These are phyloP conservation scores for Pyrenochaeta sp. DNA, from an alignment of 2,329 filamentous ascomycete species.

Conservation along the genomic window DNA sequence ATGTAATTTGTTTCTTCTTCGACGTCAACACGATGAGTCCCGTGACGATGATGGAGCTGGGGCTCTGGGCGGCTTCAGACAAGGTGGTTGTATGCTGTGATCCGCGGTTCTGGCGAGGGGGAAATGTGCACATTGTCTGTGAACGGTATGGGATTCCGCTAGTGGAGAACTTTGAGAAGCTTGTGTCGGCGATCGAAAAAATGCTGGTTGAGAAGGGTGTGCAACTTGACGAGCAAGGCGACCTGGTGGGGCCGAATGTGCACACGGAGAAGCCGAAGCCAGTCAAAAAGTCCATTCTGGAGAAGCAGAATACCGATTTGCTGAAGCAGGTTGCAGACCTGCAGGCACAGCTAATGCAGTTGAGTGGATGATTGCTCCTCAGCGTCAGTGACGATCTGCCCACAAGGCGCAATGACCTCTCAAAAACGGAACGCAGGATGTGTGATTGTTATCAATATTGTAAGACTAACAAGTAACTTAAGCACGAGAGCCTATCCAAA, in stretches of 20 bases:
- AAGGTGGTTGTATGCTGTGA: conserved; percentile 64
- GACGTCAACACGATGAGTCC: conserved; percentile 61
- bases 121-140: conserved; percentile 68
- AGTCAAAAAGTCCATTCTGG: too few species aligned
- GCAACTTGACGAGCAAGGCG: conserved; percentile 22
- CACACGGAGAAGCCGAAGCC: conserved; percentile 10
- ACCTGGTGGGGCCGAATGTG: conserved; percentile 15
- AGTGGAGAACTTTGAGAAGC: conserved; percentile 52
- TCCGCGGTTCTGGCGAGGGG: conserved; percentile 62
- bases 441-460: too few species aligned
- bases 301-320: too few species aligned
- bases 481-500: too few species aligned
- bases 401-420: too few species aligned
- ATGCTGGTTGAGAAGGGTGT: conserved; percentile 42
- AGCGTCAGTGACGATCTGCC: too few species aligned
- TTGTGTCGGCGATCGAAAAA: conserved; percentile 47
- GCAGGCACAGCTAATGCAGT: too few species aligned
- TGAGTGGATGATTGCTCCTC: too few species aligned
- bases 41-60: conserved; percentile 68
- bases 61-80: conserved; percentile 56
- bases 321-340: too few species aligned
- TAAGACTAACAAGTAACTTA: too few species aligned
- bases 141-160: conserved; percentile 56
- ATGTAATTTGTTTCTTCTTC: conserved; percentile 66
- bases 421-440: too few species aligned